Evolutionary conservation across 1,284 basidiomycete genomes (phyloP).

Genomic region (Austroboletus sp.): DNA sequence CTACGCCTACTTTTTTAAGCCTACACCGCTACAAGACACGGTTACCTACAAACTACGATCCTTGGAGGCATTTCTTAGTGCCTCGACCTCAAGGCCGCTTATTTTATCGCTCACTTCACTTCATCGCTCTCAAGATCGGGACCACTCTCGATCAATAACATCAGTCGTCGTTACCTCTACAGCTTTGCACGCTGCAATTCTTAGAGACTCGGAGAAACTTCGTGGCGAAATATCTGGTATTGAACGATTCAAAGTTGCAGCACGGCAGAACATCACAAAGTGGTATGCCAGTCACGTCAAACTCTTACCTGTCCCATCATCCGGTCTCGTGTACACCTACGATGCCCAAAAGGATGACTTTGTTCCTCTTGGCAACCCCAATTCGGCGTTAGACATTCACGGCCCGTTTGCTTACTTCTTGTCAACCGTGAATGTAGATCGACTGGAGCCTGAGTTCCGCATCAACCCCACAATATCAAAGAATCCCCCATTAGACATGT

Average conservation of each 20-base stretch:
- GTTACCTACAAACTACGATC: constrained; percentile 49
- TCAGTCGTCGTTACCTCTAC: constrained; percentile 67
- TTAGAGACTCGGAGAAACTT: constrained; percentile 74
- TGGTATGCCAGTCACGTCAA: constrained; percentile 66
- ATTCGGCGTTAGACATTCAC: constrained; percentile 40
- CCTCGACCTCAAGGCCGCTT: constrained; percentile 40
- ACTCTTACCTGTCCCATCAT: constrained; percentile 43
- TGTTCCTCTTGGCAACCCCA: constrained; percentile 37
- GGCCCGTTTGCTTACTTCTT: constrained; percentile 88
- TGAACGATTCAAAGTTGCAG: constrained; percentile 84
- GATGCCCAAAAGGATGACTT: constrained; percentile 49
- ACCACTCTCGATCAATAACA: constrained; percentile 28
- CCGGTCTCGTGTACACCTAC: constrained; percentile 53
- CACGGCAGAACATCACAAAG: constrained; percentile 61
- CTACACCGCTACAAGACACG: constrained; percentile 23
- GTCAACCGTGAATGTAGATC: constrained; percentile 72
- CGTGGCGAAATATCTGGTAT: constrained; percentile 65
- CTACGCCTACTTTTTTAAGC: constrained; percentile 61
- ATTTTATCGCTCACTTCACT: constrained; percentile 55
- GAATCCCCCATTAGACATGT: constrained; percentile 36
- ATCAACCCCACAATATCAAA: constrained; percentile 30
- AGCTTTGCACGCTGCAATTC: constrained; percentile 83
- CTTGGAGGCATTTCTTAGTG: constrained; percentile 42
- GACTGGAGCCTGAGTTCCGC: constrained; percentile 76
- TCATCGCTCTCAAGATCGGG: constrained; percentile 28